Evolutionary conservation across 352 stramenopile genomes (phyloP), one percentile per base, ranked within the genome.

Genomic region (Globisporangium polare): DNA sequence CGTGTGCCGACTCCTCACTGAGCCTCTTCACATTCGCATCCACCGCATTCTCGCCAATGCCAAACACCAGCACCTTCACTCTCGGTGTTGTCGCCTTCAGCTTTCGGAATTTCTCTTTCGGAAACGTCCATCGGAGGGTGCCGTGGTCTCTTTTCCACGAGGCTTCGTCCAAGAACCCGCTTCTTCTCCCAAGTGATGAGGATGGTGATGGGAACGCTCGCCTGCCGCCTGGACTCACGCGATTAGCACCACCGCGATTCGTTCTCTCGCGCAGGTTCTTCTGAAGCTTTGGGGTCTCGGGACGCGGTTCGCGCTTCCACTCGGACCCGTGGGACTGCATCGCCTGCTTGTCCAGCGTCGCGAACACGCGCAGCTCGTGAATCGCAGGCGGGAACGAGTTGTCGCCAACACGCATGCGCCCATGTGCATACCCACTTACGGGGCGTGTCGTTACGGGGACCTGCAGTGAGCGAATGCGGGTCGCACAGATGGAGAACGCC

Each of bases 31-130:
- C 57, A 0, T 0, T 73, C 8, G 65, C 58, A 5, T 63, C 67
- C 0, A 50, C 43, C 15, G 60, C 56, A 20, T 72, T 66, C 0
- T 68, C 69, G 22, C 71, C 65, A 41, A 90, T 82, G 24, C 78
- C 80, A 58, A 87, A 90, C 7, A 94, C 71, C 41, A 85, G 86
- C 37, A 89, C 61, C 52, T 94, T 94, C 56, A 92, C 65, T 37
- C 78, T 71, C 17, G 84, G 84, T 1, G 56, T 63, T 42, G 85
- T 87, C 22, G 78, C 82, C 56, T 94, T 94, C 15, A 94, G 62
- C 2, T 62, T 74, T 31, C 79, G 77, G 54, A 91, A 87, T 15
- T 64, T 73, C 15, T 88, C 78, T 68, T 84, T 83, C 5, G 71
- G 73, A 17, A 93, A 65, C 10, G 67, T 75, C 82, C 81, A 90